Evolutionary conservation across 805 yeast species (phyloP), one percentile per base, ranked within the genome.

Genomic region (Saturnispora dispora): DNA sequence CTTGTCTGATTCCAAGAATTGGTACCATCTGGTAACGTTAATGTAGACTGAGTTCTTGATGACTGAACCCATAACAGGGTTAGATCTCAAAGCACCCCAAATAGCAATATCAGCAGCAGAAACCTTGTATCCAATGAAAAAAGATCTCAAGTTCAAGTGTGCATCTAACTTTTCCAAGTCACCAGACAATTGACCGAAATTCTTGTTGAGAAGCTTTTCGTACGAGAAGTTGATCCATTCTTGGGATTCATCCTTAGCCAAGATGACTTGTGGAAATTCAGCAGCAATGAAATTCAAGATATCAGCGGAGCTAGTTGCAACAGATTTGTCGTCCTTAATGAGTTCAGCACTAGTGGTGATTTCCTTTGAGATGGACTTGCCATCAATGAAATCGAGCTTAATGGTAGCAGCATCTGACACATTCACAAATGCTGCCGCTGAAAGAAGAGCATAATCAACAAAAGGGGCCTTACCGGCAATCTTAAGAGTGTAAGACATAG

Each of bases 71-170:
- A 90, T 87, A 66, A 91, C 83, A 50, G 95, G 88, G 67, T 93
- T 91, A 56, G 96, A 87, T 71, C 97, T 82, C 59, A 91, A 74
- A 46, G 85, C 87, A 68, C 97, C 97, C 97, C 97, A 91, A 20
- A 85, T 75, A 15, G 91, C 86, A 55, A 88, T 74, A 69, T 91
- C 99, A 49, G 95, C 93, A 43, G 82, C 67, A 13, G 95, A 72
- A 55, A 77, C 71, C n/a, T 72, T 58, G 69, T 81, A 76, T 39
- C 93, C 96, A 51, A 78, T 69, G 50, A 88, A 66, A 65, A 79
- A 90, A 7, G 96, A 79, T 64, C 96, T 80, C 75, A 86, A 80
- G 76, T 88, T 88, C 68, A 91, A 76, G 67, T 84, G 90, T 45
- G 82, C 70, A 60, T 91, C 96, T 60, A 91, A 75, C 63, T 78